Conservation (phyloP, 495 filamentous ascomycete genomes). For the Aspergillus mulundensis region DNA sequence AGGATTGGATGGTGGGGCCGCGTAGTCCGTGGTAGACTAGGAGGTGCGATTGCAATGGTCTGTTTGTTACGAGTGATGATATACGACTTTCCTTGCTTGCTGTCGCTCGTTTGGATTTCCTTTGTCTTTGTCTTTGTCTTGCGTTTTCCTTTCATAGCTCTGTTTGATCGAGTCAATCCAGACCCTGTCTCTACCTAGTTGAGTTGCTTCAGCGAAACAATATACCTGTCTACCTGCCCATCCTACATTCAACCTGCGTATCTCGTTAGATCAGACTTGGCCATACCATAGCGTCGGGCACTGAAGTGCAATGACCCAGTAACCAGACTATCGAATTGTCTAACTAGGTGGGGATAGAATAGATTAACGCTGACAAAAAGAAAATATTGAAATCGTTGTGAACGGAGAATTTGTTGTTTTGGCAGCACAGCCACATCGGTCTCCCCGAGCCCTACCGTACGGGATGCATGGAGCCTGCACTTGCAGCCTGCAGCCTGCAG, state of each 20-base stretch:
- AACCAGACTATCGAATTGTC: too few relatives aligned
- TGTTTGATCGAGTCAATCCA: not conserved
- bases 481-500: too few relatives aligned
- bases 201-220: not conserved
- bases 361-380: not conserved
- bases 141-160: not conserved
- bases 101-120: constrained; percentile 14
- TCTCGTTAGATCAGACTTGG: too few relatives aligned
- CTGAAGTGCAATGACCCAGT: not conserved
- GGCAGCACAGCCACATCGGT: constrained; percentile 13
- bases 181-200: not conserved
- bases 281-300: not conserved
- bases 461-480: not conserved
- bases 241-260: not conserved
- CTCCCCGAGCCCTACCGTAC: constrained; percentile 1
- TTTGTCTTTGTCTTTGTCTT: constrained; percentile 15
- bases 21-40: constrained; percentile 44
- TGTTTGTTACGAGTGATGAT: not conserved
- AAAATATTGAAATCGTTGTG: not conserved
- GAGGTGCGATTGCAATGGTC: too few relatives aligned
- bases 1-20: constrained; percentile 89
- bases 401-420: not conserved
- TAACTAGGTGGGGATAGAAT: not conserved
- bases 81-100: constrained; percentile 8
- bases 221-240: not conserved